Conservation (phyloP, 2,329 filamentous ascomycete genomes). For the Zymoseptoria crescenta region DNA sequence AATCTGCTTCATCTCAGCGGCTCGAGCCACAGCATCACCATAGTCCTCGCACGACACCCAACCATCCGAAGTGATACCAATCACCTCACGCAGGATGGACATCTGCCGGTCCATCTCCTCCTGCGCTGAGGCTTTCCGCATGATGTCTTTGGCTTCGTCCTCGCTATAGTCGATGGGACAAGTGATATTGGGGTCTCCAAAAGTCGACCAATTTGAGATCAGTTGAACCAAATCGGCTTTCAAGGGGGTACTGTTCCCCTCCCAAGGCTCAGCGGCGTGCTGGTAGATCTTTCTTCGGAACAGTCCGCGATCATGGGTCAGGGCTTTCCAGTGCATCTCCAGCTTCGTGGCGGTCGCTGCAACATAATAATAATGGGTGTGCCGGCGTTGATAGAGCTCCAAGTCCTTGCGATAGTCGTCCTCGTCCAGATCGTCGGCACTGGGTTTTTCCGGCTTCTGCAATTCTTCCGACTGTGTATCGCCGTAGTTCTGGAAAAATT, state of each 20-base stretch:
- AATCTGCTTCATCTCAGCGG: slow-evolving; percentile 20
- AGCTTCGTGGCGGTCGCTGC: slow-evolving; percentile 12
- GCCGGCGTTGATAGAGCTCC: slow-evolving; percentile 17
- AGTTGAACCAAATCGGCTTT: slow-evolving; percentile 17
- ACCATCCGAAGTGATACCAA: slow-evolving; percentile 18
- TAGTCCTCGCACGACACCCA: slow-evolving; percentile 20
- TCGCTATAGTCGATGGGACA: slow-evolving; percentile 15
- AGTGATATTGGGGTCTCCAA: background rate
- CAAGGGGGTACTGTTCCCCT: slow-evolving; percentile 22
- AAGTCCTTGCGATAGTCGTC: slow-evolving; percentile 10
- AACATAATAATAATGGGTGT: slow-evolving; percentile 22
- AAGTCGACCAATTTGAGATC: slow-evolving; percentile 4
- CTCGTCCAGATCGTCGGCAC: slow-evolving; percentile 13
- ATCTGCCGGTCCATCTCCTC: slow-evolving; percentile 22
- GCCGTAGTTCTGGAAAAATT: slow-evolving; percentile 35
- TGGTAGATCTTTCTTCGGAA: slow-evolving; percentile 14
- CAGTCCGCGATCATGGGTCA: slow-evolving; percentile 10
- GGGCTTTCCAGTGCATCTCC: slow-evolving; percentile 15
- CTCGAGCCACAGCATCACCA: slow-evolving; percentile 12
- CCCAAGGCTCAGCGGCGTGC: slow-evolving; percentile 19
- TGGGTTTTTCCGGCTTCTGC: slow-evolving; percentile 10
- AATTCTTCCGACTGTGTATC: slow-evolving; percentile 21
- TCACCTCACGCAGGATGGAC: slow-evolving; percentile 12
- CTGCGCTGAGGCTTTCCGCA: slow-evolving; percentile 17
- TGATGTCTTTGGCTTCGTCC: slow-evolving; percentile 13